Evolutionary conservation across 1,284 basidiomycete genomes (phyloP), one percentile per base, ranked within the genome.

Genomic region (Cryptococcus jaspeensis): DNA sequence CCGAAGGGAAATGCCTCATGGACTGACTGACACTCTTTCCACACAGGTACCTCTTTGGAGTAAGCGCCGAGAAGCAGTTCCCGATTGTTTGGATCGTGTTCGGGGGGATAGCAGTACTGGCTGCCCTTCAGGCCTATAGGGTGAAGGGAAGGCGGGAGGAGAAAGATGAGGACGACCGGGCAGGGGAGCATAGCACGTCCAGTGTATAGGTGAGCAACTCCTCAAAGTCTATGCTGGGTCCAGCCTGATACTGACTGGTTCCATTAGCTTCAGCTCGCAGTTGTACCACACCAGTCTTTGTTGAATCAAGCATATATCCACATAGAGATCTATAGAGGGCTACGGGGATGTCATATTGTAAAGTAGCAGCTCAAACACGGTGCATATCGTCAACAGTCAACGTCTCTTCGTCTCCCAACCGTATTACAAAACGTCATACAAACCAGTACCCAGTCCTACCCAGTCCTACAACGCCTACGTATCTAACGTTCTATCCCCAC

Each of bases 81-180:
- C 57, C 62, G 1, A 37, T 64, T 23, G 62, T 64, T 6, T 64
- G 62, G 62, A 25, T 61, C n/a, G 58, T 60, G 8, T 62, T 61
- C 41, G 52, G 53, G 12, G 50, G 52, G 2, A 53, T 61, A 15
- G 51, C 52, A 8, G 5, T 51, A 3, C 2, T 58, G 1, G 37
- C 52, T 15, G 46, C 52, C 6, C n/a, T 60, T 16, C 60, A 62
- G 38, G 51, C 55, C 18, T 58, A 47, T 44, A 40, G 47, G 15
- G 45, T 62, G 15, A 41, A 52, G 28, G 40, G 20, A 5, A n/a
- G n/a, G 13, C 23, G 8, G 15, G 40, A 23, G 38, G 23, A 37
- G 16, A 28, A 32, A 38, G 56, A 53, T 23, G 52, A 48, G 15
- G 39, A 12, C 9, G 39, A 43, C 11, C 2, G 11, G 20, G 18